phyloP scores from a whole-genome alignment of 2,329 filamentous ascomycete genomes.

The Fusarium burgessii region DNA sequence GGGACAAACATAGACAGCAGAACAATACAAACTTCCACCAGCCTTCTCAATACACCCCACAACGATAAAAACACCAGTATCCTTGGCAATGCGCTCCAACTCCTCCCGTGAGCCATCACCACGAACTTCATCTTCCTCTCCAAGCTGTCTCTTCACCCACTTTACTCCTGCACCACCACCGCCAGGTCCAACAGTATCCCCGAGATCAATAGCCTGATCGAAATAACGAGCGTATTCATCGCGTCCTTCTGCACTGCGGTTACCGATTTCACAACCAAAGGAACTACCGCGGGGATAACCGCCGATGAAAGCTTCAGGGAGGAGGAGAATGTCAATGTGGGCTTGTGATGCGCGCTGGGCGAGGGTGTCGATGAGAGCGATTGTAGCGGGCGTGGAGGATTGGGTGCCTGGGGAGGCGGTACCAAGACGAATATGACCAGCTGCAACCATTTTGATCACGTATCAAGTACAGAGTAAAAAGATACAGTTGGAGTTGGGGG shows the following conservation, averaged over 20 bases:
- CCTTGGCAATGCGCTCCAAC: slow-evolving; percentile 78
- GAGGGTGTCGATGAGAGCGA: slow-evolving; percentile 72
- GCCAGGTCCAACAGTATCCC: slow-evolving; percentile 73
- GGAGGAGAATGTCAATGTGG: slow-evolving; percentile 77
- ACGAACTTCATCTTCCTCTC: slow-evolving; percentile 51
- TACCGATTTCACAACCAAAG: slow-evolving; percentile 82
- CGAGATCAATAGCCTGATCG: slow-evolving; percentile 81
- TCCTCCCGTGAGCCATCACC: slow-evolving; percentile 78
- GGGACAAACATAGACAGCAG: slow-evolving; percentile 85
- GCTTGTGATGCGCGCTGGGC: slow-evolving; percentile 71
- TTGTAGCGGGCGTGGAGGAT: slow-evolving; percentile 67
- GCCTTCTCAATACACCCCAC: slow-evolving; percentile 83
- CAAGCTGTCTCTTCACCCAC: slow-evolving; percentile 75
- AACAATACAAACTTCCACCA: slow-evolving; percentile 87
- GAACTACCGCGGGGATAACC: slow-evolving; percentile 86
- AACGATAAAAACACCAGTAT: slow-evolving; percentile 85
- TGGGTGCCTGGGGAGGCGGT: slow-evolving; percentile 67
- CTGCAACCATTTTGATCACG: slow-evolving; percentile 25
- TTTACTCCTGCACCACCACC: slow-evolving; percentile 75
- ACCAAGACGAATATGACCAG: slow-evolving; percentile 61
- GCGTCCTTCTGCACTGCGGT: slow-evolving; percentile 74
- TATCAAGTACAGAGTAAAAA: not conserved
- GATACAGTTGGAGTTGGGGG: not conserved
- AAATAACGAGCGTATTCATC: slow-evolving; percentile 89
- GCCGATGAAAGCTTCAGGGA: slow-evolving; percentile 92